Conservation (phyloP, 768 basidiomycete genomes). For the Auriscalpium microsporum region DNA sequence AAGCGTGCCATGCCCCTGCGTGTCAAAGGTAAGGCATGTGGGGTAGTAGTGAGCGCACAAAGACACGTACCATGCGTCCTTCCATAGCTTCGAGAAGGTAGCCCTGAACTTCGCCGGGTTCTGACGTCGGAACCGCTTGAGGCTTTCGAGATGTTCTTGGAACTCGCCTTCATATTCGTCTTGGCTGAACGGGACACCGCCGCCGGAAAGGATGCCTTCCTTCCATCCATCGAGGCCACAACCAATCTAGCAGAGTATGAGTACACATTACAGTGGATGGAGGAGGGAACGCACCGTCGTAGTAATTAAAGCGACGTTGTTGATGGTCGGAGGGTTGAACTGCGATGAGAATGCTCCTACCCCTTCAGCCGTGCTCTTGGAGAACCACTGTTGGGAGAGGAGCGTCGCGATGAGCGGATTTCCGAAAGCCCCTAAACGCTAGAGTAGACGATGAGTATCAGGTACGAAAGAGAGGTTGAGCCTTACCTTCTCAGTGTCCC, state of each 20-base stretch:
- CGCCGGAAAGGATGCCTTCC: not conserved
- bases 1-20: no score
- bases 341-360: not conserved
- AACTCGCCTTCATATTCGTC: not conserved
- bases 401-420: not conserved
- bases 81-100: not conserved
- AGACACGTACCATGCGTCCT: not conserved
- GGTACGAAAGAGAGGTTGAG: no score
- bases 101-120: not conserved
- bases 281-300: not conserved
- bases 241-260: no score
- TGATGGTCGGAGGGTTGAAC: not conserved
- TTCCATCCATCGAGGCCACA: not conserved
- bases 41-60: not conserved
- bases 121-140: not conserved
- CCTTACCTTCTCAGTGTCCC: not conserved
- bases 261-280: not conserved
- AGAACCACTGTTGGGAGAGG: not conserved
- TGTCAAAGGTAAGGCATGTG: no score
- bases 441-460: not conserved
- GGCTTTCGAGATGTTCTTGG: not conserved
- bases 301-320: not conserved
- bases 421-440: not conserved
- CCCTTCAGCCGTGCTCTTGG: not conserved
- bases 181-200: not conserved